Evolutionary conservation across 1,139 yeast genomes (phyloP).

Genomic region (Geotrichum carabidarum): DNA sequence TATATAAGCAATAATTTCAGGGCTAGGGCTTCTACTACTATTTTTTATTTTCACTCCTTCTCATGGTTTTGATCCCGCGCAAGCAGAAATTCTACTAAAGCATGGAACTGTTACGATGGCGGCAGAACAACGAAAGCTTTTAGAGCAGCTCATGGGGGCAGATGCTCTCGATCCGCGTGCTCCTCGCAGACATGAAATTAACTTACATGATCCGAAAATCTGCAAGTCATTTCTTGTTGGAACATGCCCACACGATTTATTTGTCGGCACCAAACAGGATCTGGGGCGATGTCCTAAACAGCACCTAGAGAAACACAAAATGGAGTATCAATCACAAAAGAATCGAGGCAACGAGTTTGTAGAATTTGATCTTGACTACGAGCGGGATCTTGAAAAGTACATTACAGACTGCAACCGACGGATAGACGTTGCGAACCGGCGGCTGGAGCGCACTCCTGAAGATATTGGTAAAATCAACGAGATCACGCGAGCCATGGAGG

Average conservation of each 20-base stretch:
- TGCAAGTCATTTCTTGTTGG: constrained; percentile 83
- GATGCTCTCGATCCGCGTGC: constrained; percentile 41
- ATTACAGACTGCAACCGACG: constrained; percentile 65
- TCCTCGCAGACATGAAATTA: constrained; percentile 32
- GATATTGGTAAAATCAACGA: constrained; percentile 62
- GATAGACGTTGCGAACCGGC: constrained; percentile 57
- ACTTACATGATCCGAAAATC: constrained; percentile 58
- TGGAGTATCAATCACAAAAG: constrained; percentile 60
- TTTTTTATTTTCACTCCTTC: neutral
- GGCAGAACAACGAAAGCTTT: constrained; percentile 69
- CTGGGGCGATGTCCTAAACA: constrained; percentile 74
- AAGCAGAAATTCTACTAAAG: neutral
- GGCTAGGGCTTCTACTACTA: neutral
- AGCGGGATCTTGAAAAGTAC: constrained; percentile 48
- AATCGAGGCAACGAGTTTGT: constrained; percentile 57
- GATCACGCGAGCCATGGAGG: constrained; percentile 62
- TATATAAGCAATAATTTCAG: neutral
- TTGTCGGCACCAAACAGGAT: constrained; percentile 78
- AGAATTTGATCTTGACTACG: constrained; percentile 66
- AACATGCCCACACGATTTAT: constrained; percentile 82
- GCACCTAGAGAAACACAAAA: constrained; percentile 70
- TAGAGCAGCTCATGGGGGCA: constrained; percentile 79
- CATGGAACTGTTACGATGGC: constrained; percentile 34
- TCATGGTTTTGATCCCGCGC: neutral
- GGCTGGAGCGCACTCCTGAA: constrained; percentile 74